Evolutionary conservation across 1,284 basidiomycete genomes (phyloP), one percentile per base, ranked within the genome.

Genomic region (Tilletiaria anomala): DNA sequence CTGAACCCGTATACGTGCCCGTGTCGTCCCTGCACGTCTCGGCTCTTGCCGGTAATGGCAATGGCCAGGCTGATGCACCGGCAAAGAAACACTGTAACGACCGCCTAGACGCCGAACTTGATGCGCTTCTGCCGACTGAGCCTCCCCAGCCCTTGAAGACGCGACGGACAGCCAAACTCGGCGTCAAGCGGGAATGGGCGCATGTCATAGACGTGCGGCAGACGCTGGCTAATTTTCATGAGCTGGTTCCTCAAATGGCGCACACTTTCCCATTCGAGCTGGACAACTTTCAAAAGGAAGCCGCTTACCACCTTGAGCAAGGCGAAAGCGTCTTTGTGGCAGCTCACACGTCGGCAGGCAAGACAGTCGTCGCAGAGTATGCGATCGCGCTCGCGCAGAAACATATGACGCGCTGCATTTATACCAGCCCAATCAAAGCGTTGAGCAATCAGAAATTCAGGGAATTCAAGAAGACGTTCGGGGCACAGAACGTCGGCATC

Each of bases 321-420:
- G 91, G 89, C 14, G 86, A 99, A 60, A 89, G 85, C 12, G 91
- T 99, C 15, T 99, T 99, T 68, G 89, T 97, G 14, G 93, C 93
- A 4, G 93, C 93, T 3, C 93, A 99, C 70, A 99, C 93, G 2
- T 91, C 86, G 22, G 93, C 93, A n/a, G 93, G 93, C 40, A 97
- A 99, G 70, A 97, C 93, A 0, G 93, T 97, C 4, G 93, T 99
- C 1, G 91, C 93, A 1, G 93, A 99, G 66, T 99, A 97, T 68
- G 93, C 93, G 3, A 96, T 97, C 52, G 84, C 89, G 3, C 74
- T 99, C 1, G 89, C 93, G 3, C 81, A 81, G 45, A 91, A 91
- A 65, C 93, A 99, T 70, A 94, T 99, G 89, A 97, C 93, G 16
- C 77, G 88, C 47, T 88, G 91, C 4, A 96, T 97, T 57, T 97